Evolutionary conservation across 169 alveolate species (phyloP), one percentile per base, ranked within the genome.

Genomic region (Cryptosporidium canis): DNA sequence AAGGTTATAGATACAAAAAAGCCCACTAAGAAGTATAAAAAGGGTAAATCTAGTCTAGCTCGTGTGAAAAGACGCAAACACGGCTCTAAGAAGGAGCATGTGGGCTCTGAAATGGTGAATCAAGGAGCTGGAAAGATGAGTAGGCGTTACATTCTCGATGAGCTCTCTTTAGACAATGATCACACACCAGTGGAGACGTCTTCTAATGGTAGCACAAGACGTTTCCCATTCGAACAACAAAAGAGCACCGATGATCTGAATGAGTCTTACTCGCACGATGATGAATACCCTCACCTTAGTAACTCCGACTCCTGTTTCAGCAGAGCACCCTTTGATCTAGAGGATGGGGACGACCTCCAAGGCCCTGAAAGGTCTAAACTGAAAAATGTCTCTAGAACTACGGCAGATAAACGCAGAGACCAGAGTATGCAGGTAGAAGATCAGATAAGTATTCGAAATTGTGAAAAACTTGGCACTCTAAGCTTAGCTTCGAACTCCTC

Each of bases 401-500:
- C 7, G n/a, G 37, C 18, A 51, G 27, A 51, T 51, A 18, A 21
- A 33, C 2, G 24, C 37, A 12, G 35, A 11, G 63, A 51, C 27
- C 21, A n/a, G 24, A 27, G 63, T 51, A 21, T 51, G 9, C 63
- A 51, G 2, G 21, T 31, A 12, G 83, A 43, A 6, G 53, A 67
- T 67, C 2, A 16, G 53, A 21, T n/a, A 33, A 47, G 43, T 67
- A 27, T 12, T 35, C 47, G 11, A 61, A 12, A 29, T 31, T 11
- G 45, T 61, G 68, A 61, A 31, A 61, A 18, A 8, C 31, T 37
- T 66, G 84, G 67, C 18, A 6, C 35, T 35, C 3, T 48, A 18
- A 70, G 84, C 21, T 35, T 70, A 24, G 84, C 84, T 33, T 70
- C 84, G 18, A 70, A 70, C 35, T 70, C 66, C 53, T 70, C 84